Conservation (phyloP, 805 yeast genomes). For the Metschnikowia dekortorum region DNA sequence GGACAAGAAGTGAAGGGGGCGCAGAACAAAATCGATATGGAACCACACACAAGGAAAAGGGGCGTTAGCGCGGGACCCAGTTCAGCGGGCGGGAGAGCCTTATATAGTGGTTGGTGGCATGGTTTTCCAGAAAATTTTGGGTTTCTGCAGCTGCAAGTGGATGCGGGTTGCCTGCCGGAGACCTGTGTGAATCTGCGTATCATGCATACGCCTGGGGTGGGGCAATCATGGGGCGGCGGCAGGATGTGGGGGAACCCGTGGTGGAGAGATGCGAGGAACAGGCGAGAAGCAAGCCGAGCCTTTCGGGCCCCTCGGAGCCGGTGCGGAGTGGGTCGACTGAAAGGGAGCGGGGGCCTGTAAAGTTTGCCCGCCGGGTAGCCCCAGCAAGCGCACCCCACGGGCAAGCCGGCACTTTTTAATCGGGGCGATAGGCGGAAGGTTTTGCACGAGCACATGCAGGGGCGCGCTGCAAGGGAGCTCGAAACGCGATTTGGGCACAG, state of each 20-base stretch:
- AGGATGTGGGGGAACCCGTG: not conserved
- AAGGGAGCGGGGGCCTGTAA: not conserved
- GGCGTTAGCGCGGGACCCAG: not conserved
- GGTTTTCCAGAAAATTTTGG: constrained; percentile 1
- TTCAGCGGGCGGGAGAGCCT: not conserved
- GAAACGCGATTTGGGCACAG: not conserved
- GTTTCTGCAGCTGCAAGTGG: not conserved
- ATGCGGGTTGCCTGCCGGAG: not conserved
- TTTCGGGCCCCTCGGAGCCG: not conserved
- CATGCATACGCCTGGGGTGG: constrained; percentile 2
- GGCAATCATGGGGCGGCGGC: constrained; percentile 3
- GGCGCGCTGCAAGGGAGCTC: not conserved
- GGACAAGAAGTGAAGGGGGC: not conserved
- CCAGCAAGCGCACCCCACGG: not conserved
- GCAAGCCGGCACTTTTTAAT: not conserved
- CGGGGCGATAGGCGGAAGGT: not conserved
- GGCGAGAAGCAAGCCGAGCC: too few species aligned
- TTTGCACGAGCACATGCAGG: not conserved
- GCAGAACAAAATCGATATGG: not conserved
- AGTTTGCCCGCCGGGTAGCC: not conserved
- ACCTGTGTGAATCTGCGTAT: not conserved
- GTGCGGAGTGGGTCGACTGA: not conserved
- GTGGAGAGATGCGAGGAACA: too few species aligned
- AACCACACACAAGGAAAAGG: not conserved
- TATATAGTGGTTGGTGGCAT: not conserved